Base-by-base conservation (phyloP, 257 asterid species). In the Nemophila menziesii region DNA sequence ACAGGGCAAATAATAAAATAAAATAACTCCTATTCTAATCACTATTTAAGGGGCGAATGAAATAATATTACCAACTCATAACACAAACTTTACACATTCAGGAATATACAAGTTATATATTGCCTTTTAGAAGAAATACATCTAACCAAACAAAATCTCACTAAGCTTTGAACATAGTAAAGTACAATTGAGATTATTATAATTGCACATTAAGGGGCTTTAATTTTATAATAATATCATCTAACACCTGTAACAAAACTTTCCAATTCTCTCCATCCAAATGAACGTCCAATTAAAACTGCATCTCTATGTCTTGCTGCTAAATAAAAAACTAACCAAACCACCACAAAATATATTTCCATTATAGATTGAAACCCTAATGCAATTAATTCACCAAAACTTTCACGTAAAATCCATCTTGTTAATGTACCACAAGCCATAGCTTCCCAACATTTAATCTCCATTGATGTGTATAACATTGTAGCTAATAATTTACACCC, bases 291-390 rank as follows among this genome's bases (percentile, higher is more conserved):
- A 27, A 60, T 63, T 20, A 67, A 59, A 26, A 78, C 23, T 23
- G 84, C 92, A 56, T 74, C 86, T 44, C 71, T 76, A 19, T 69
- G 72, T 68, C 78, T 79, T 46, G 93, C 82, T 7, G 93, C 93
- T 55, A 82, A 73, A 69, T 82, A 82, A 67, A 77, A 79, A 12
- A 75, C 54, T 49, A 86, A 57, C 97, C 97, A 86, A 20, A 77
- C 90, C 29, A 74, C 74, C 80, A 73, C 72, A 60, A 82, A 86
- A 61, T 70, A 84, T 29, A 86, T 90, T 70, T 86, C 97, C 92
- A 86, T 67, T 40, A 67, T 61, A 0, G 93, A 82, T 59, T 74
- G 94, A 49, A 82, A 66, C 24, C 68, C 63, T 69, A 73, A 45
- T 8, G 81, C 61, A 33, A 64, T 62, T 33, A 69, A 50, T 37